phyloP scores from a whole-genome alignment of 176 grass and related monocot species.

The Avena eriantha region DNA sequence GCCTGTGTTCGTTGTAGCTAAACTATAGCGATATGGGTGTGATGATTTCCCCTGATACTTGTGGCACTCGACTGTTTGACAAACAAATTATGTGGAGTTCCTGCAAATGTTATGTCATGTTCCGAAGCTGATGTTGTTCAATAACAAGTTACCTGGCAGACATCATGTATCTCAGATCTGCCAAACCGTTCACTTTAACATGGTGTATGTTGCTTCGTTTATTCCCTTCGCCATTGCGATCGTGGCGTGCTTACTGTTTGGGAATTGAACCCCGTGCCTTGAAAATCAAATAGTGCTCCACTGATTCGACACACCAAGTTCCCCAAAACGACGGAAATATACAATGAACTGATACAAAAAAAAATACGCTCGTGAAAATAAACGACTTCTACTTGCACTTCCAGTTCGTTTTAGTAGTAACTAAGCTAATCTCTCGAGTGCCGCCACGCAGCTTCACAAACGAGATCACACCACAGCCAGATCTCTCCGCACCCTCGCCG shows the following conservation, averaged over 20 bases:
- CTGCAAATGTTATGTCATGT: background rate
- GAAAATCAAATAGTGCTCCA: background rate
- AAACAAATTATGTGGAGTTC: background rate
- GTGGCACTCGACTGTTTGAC: background rate
- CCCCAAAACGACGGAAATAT: background rate
- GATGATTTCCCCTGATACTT: background rate
- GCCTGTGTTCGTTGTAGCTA: background rate
- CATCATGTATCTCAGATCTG: background rate
- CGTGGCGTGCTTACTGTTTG: background rate
- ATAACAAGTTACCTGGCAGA: background rate
- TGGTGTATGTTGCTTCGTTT: background rate
- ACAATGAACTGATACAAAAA: background rate
- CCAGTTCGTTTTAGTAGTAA: background rate
- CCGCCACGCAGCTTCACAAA: slow-evolving; percentile 17
- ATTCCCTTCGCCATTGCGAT: background rate
- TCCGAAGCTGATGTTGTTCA: background rate
- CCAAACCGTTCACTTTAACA: background rate
- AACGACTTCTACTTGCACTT: background rate
- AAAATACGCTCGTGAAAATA: background rate
- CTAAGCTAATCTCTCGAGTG: background rate
- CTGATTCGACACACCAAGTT: background rate
- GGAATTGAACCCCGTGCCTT: background rate
- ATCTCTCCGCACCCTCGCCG: slow-evolving; percentile 39
- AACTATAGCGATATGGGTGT: background rate
- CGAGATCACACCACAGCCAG: slow-evolving; percentile 29